A percentile compares a stretch with the other conserved stretches of the same genome.
phyloP scores from a whole-genome alignment of 495 filamentous ascomycete species.

The Oidiodendron maius region DNA sequence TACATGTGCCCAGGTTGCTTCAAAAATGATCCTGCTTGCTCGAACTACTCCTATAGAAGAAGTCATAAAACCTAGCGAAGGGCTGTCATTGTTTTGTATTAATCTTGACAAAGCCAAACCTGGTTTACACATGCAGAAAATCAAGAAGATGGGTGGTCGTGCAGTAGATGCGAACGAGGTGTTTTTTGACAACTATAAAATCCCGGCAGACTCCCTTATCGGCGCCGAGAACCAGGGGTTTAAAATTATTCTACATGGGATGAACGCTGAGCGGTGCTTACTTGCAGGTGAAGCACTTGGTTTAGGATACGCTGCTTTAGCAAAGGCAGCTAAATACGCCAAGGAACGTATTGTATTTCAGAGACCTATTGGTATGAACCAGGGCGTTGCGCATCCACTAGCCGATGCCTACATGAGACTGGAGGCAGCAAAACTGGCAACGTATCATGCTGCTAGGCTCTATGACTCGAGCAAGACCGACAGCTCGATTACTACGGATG shows the following conservation, averaged over 20 bases:
- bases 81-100: conserved; percentile 72
- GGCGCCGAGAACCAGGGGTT: conserved; percentile 69
- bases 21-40: conserved; percentile 72
- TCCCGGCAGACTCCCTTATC: conserved; percentile 55
- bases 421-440: conserved; percentile 72
- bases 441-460: conserved; percentile 69
- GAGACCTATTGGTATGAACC: conserved; percentile 66
- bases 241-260: conserved; percentile 71
- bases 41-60: conserved; percentile 64
- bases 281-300: conserved; percentile 74
- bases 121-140: conserved; percentile 58
- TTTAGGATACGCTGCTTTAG: conserved; percentile 67
- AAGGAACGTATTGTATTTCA: conserved; percentile 65
- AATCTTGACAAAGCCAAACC: conserved; percentile 54
- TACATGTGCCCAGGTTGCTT: conserved; percentile 69
- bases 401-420: conserved; percentile 72
- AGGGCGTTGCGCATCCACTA: conserved; percentile 69
- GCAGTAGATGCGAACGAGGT: conserved; percentile 81
- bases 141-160: conserved; percentile 76
- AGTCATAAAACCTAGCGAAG: conserved; percentile 59
- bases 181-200: conserved; percentile 69
- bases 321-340: conserved; percentile 59
- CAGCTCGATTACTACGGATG: conserved; percentile 47
- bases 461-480: conserved; percentile 59
- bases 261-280: conserved; percentile 78